A percentile compares a stretch with the other conserved stretches of the same genome.
Conservation (phyloP, 768 basidiomycete genomes). For the Pleurotus salmoneostramineus region DNA sequence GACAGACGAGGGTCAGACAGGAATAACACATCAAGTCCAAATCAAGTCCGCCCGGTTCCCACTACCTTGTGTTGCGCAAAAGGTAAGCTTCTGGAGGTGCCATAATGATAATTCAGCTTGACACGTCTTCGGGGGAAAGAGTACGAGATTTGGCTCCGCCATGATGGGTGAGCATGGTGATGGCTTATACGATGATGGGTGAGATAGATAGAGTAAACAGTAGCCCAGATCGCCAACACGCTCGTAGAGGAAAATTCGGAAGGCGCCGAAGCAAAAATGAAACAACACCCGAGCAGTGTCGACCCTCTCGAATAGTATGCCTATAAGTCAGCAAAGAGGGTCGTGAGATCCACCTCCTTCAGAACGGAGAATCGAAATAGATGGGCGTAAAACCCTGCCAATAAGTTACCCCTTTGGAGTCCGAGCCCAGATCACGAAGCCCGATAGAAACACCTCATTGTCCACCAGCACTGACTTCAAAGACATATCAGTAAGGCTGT, state of each 20-base stretch:
- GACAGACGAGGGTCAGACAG: constrained; percentile 3
- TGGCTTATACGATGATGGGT: no score
- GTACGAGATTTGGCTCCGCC: background rate
- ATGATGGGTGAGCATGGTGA: background rate
- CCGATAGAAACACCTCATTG: no score
- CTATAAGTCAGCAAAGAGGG: no score
- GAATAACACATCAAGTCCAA: no score
- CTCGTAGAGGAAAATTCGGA: background rate
- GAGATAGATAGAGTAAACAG: constrained; percentile 1
- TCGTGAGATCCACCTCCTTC: no score
- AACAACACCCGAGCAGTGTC: background rate
- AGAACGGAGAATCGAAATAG: no score
- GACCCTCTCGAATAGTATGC: no score
- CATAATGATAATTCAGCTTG: constrained; percentile 1
- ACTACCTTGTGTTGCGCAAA: constrained; percentile 5
- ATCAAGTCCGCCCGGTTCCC: background rate
- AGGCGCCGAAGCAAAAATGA: background rate
- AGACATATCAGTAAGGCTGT: no score
- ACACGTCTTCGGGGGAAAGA: background rate
- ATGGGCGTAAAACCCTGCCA: no score
- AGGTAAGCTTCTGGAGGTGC: background rate
- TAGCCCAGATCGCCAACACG: background rate
- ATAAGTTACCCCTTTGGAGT: no score
- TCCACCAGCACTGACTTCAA: no score
- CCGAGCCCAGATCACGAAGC: no score